Base-by-base conservation (phyloP, 179 eudicot genomes). In the Spergularia azorica region DNA sequence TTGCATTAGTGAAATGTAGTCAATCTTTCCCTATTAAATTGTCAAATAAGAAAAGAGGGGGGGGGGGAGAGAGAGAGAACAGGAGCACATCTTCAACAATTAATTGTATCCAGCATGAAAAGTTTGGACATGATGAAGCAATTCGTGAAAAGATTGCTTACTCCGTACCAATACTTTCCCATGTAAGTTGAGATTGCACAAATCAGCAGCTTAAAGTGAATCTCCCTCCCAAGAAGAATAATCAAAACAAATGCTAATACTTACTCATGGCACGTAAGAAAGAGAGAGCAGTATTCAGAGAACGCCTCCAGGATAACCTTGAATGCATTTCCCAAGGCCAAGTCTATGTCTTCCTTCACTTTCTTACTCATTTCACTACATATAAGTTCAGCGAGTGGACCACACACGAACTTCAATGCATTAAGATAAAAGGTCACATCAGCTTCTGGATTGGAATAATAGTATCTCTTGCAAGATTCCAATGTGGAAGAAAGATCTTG, bases 351-450 rank as follows among this genome's bases (percentile, higher is more conserved):
- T 80, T 82, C 92, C 68, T 77, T 68, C 66, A 87, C 56, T 82
- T 90, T 81, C 59, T 65, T 86, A 72, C 86, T 88, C 78, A 87
- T 86, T 76, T 84, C 84, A 67, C 87, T 79, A 80, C 83, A 80
- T 66, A 95, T 81, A 74, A 84, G 83, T 61, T 91, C 90, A 72
- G 98, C 95, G 68, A 95, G 88, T 73, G 90, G 91, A 79, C 86
- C 80, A 76, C 98, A 91, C 74, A 90, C 77, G 75, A 90, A 95
- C 81, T 86, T 89, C 80, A 93, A 69, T 10, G 96, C 98, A 78
- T 82, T 84, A 75, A 81, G 85, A 80, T 82, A 85, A 63, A 83
- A 83, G 21, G 80, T 72, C 67, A 85, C 50, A 78, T 75, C 76
- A 58, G 62, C 63, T 46, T 81, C 86, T 63, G 70, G 41, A 54